These are phyloP conservation scores for Priceomyces fermenticarens DNA, from an alignment of 805 yeast genomes.

Conservation along the genomic window DNA sequence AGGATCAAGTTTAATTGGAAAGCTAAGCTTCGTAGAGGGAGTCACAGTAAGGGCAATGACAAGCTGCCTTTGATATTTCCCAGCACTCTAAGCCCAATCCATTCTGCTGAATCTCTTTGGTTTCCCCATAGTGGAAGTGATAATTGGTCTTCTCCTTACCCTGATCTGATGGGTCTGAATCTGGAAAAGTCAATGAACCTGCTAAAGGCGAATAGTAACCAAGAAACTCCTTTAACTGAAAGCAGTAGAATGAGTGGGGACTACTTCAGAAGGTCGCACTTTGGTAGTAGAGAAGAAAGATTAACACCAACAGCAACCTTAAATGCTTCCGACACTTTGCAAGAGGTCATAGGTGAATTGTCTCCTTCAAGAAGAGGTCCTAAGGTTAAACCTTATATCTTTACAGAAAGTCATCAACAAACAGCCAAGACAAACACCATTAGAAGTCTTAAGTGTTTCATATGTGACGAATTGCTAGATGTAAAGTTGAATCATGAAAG, in stretches of 20 bases:
- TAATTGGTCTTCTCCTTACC: background rate
- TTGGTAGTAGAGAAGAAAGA: too few relatives aligned
- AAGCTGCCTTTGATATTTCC: background rate
- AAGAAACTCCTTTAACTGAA: too few relatives aligned
- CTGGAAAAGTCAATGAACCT: too few relatives aligned
- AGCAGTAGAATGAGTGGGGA: too few relatives aligned
- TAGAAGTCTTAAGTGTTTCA: slow-evolving; percentile 30
- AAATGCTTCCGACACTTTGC: slow-evolving; percentile 3
- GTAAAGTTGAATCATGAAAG: slow-evolving; percentile 44
- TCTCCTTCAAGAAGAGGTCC: slow-evolving; percentile 15
- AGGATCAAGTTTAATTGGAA: background rate
- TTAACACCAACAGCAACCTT: too few relatives aligned
- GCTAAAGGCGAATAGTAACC: too few relatives aligned
- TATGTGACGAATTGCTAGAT: slow-evolving; percentile 52
- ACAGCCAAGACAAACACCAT: slow-evolving; percentile 6
- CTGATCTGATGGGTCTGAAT: background rate
- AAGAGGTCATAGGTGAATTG: slow-evolving; percentile 4
- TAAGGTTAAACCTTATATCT: slow-evolving; percentile 20
- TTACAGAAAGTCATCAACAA: slow-evolving; percentile 15
- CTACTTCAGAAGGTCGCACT: too few relatives aligned
- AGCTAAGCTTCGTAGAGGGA: background rate
- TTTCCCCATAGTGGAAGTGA: background rate
- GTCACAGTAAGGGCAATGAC: background rate
- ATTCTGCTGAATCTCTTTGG: background rate
- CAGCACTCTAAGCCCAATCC: slow-evolving; percentile 2